A percentile compares a stretch with the other conserved stretches of the same genome.
Conservation (phyloP, 495 filamentous ascomycete genomes). For the Aspergillus haitiensis region DNA sequence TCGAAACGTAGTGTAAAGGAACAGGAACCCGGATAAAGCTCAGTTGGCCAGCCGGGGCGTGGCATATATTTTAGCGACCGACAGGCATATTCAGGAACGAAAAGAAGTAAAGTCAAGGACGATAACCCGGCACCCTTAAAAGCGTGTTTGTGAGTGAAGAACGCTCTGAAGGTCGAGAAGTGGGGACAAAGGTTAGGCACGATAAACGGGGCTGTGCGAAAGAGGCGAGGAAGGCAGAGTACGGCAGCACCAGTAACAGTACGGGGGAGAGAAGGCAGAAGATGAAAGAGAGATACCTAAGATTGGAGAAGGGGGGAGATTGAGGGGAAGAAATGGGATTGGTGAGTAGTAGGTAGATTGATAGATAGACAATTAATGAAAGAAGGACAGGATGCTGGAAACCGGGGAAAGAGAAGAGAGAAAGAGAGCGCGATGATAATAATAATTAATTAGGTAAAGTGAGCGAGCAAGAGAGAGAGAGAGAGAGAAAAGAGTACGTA, state of each 20-base stretch:
- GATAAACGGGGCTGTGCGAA: slow-evolving; percentile 15
- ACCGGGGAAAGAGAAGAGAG: background rate
- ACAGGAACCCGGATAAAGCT: slow-evolving; percentile 17
- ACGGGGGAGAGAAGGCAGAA: slow-evolving; percentile 10
- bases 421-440: background rate
- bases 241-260: no score
- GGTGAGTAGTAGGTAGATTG: background rate
- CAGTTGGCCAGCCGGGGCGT: slow-evolving; percentile 28
- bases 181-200: slow-evolving; percentile 2
- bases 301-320: slow-evolving; percentile 14
- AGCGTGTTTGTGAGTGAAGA: slow-evolving; percentile 14
- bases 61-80: slow-evolving; percentile 30
- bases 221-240: slow-evolving; percentile 7
- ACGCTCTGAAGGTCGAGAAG: slow-evolving; percentile 1
- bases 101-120: slow-evolving; percentile 13
- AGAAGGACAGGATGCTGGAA: slow-evolving; percentile 8
- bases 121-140: slow-evolving; percentile 18
- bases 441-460: background rate
- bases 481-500: no score
- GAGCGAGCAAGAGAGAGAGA: background rate
- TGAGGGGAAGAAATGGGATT: slow-evolving; percentile 8
- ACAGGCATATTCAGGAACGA: slow-evolving; percentile 27
- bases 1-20: slow-evolving; percentile 8
- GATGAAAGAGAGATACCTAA: slow-evolving; percentile 4
- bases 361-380: no score